phyloP scores from a whole-genome alignment of 352 stramenopile species.

The Globisporangium orthogonon region DNA sequence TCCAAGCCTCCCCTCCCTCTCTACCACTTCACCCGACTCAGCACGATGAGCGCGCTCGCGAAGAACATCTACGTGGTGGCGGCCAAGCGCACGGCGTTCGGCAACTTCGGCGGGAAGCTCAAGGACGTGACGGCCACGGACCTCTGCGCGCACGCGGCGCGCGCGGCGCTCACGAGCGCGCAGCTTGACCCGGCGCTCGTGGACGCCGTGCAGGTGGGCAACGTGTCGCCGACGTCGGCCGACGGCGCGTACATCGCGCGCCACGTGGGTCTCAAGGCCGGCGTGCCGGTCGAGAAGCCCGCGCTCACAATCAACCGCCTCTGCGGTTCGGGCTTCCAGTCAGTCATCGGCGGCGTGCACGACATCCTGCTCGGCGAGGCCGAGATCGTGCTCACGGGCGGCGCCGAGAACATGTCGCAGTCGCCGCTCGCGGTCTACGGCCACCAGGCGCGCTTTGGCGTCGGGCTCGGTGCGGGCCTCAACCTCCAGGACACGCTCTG shows the following conservation, averaged over 20 bases:
- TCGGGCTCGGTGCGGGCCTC: conserved; percentile 88
- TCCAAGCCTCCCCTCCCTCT: background rate
- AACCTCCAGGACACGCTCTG: conserved; percentile 95
- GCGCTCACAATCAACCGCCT: conserved; percentile 97
- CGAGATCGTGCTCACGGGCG: conserved; percentile 88
- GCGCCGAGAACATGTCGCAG: conserved; percentile 95
- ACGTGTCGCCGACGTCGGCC: conserved; percentile 92
- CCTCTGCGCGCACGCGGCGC: conserved; percentile 80
- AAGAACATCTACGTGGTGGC: conserved; percentile 94
- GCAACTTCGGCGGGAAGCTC: conserved; percentile 91
- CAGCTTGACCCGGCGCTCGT: conserved; percentile 86
- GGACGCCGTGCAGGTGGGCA: conserved; percentile 94
- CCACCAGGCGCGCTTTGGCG: conserved; percentile 90
- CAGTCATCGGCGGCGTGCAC: conserved; percentile 89
- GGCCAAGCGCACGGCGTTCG: conserved; percentile 95
- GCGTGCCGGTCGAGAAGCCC: conserved; percentile 85
- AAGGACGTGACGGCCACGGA: conserved; percentile 91
- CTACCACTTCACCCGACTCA: too few species aligned
- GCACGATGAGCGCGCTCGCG: conserved; percentile 30
- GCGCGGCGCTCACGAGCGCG: conserved; percentile 72
- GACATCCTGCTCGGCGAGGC: conserved; percentile 89
- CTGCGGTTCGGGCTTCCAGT: conserved; percentile 97
- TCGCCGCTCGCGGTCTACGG: conserved; percentile 90
- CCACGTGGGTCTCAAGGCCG: conserved; percentile 92
- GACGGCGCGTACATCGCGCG: conserved; percentile 94